Evolutionary conservation across 164 flowering plant genomes (phyloP).

Genomic region (Sedum album): DNA sequence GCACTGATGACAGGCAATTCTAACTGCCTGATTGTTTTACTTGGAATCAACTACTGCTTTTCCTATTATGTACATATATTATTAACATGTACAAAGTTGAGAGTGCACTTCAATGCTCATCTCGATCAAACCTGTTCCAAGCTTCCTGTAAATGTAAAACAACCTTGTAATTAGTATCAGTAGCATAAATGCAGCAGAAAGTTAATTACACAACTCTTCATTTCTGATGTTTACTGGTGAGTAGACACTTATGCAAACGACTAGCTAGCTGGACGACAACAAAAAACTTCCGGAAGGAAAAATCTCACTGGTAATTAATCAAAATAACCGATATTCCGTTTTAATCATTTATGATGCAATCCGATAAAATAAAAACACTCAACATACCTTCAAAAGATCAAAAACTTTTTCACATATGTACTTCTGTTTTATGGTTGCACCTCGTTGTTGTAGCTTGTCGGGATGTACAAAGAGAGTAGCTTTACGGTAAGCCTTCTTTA

Average conservation of each 20-base stretch:
- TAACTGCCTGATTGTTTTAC: not conserved
- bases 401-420: slow-evolving; percentile 90
- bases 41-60: not conserved
- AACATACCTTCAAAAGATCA: slow-evolving; percentile 82
- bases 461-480: slow-evolving; percentile 91
- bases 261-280: too few relatives aligned
- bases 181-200: not conserved
- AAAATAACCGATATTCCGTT: not conserved
- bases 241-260: too few relatives aligned
- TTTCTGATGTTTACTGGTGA: too few relatives aligned
- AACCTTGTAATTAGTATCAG: not conserved
- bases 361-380: not conserved
- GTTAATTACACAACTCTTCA: not conserved
- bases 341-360: not conserved
- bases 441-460: slow-evolving; percentile 88
- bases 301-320: not conserved
- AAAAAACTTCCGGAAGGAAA: not conserved
- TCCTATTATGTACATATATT: not conserved
- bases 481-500: slow-evolving; percentile 81
- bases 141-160: not conserved
- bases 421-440: slow-evolving; percentile 84
- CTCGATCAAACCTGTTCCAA: not conserved
- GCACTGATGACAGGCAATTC: not conserved
- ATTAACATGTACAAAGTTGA: not conserved
- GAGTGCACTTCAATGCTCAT: slow-evolving; percentile 2